Base-by-base conservation (phyloP, 106 monocot species). In the Dendrobium huoshanense region DNA sequence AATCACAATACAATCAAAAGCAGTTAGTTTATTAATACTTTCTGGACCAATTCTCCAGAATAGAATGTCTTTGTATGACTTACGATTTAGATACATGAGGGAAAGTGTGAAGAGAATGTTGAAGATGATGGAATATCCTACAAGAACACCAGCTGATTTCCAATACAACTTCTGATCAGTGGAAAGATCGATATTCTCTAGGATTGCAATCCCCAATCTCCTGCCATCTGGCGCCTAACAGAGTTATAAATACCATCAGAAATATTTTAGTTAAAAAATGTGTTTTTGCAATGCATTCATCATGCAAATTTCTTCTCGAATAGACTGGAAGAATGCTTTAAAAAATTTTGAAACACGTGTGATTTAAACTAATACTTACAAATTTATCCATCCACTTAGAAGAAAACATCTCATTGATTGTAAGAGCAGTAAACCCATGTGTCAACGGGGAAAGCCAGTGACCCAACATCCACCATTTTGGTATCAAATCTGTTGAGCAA, bases 391-490 rank as follows among this genome's bases (percentile, higher is more conserved):
- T 89, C 91, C 94, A 94, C 67, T 87, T 86, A 8, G 91, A 81
- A 72, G 87, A 82, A 9, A 87, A 78, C 81, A 94, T 79, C 73
- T 94, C 91, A 72, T 94, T 94, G 44, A 89, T 77, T 24, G 84
- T 79, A 40, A 91, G 20, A 17, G 87, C 84, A 74, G 86, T 89
- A 72, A 84, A 89, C 59, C 64, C 91, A 54, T 91, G 89, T n/a
- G 84, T 80, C 17, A 91, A 27, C 20, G 94, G 94, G 94, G 94
- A 89, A 80, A 79, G n/a, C 91, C 89, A 94, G 56, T 86, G 85
- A 20, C 79, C 89, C 91, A 91, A 89, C 15, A 79, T 77, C 89
- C 89, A 91, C 87, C 91, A 89, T 73, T 75, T 87, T 9, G 87
- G 87, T 68, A 94, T 91, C 73, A 77, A 33, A 55, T 51, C 90